Percentiles rank a stretch among this genome's conserved stretches.
These are phyloP conservation scores for Boletus insuetus DNA, from an alignment of 768 basidiomycete genomes.

Conservation along the genomic window DNA sequence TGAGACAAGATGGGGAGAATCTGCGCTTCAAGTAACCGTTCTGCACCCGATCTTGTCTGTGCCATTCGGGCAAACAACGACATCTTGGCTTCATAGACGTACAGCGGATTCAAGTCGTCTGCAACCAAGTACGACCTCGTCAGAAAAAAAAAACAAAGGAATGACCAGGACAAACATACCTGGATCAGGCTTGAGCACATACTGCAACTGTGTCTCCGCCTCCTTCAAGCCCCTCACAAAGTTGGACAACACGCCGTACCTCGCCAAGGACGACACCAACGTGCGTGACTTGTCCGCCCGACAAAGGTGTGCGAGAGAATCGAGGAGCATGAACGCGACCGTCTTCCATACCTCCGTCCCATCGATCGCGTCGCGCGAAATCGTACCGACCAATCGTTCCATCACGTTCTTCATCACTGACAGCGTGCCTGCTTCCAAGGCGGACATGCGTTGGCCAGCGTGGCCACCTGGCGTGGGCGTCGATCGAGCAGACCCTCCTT, in stretches of 20 bases:
- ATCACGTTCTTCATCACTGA: conserved; percentile 61
- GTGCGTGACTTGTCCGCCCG: conserved; percentile 65
- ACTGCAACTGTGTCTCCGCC: conserved; percentile 68
- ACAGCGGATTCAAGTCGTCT: conserved; percentile 90
- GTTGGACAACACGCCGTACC: conserved; percentile 75
- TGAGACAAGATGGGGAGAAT: conserved; percentile 70
- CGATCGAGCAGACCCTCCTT: conserved; percentile 24
- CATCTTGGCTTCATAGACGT: conserved; percentile 95
- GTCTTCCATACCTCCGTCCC: conserved; percentile 98
- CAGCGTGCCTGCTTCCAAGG: conserved; percentile 62
- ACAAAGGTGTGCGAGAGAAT: conserved; percentile 73
- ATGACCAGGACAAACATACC: conserved; percentile 47
- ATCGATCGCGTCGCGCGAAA: conserved; percentile 91
- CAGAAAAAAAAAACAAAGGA: not conserved
- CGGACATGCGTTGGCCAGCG: conserved; percentile 19
- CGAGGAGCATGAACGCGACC: conserved; percentile 87
- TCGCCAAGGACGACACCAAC: conserved; percentile 55
- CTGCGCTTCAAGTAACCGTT: conserved; percentile 76
- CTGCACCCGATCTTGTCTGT: conserved; percentile 80
- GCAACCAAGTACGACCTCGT: not conserved
- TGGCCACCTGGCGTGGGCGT: conserved; percentile 17
- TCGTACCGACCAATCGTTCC: conserved; percentile 68
- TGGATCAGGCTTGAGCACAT: conserved; percentile 84
- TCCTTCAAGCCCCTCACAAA: conserved; percentile 87
- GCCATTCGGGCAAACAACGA: conserved; percentile 84